Percentiles rank a stretch among this genome's conserved stretches.
Evolutionary conservation across 331 rosid species (phyloP).

Genomic region (Dryas integrifolia): DNA sequence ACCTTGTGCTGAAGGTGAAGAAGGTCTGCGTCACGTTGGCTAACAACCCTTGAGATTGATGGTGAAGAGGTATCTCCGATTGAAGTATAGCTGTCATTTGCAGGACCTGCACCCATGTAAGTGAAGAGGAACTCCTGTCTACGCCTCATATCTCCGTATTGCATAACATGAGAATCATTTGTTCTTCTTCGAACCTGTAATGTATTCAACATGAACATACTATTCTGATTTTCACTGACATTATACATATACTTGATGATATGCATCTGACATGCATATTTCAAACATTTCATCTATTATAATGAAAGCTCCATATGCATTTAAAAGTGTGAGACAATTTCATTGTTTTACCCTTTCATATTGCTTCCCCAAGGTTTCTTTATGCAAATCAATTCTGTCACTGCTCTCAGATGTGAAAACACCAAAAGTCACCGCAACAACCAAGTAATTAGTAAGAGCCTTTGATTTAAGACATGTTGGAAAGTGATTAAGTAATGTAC

Average conservation of each 20-base stretch:
- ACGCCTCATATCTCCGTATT: slow-evolving; percentile 42
- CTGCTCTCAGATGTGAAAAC: slow-evolving; percentile 30
- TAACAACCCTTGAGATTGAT: slow-evolving; percentile 3
- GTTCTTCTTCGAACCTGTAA: slow-evolving; percentile 51
- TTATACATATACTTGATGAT: background rate
- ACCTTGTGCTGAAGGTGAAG: slow-evolving; percentile 46
- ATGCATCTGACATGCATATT: too few relatives aligned
- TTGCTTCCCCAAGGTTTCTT: slow-evolving; percentile 50
- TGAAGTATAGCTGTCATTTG: background rate
- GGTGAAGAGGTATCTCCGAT: background rate
- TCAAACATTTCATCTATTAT: background rate
- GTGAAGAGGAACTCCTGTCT: slow-evolving; percentile 19
- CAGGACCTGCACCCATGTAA: slow-evolving; percentile 38
- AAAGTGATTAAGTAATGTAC: background rate
- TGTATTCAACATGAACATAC: background rate
- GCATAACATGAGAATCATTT: slow-evolving; percentile 49
- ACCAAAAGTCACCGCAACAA: background rate
- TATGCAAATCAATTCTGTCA: slow-evolving; percentile 40
- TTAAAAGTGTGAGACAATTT: background rate
- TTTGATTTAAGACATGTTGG: background rate
- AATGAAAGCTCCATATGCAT: background rate
- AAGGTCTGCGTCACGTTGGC: slow-evolving; percentile 48
- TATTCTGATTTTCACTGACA: background rate
- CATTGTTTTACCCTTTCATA: slow-evolving; percentile 40
- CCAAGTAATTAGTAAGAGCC: background rate